Evolutionary conservation across 257 asterid species (phyloP), one percentile per base, ranked within the genome.

Genomic region (Solanum lignicaule): DNA sequence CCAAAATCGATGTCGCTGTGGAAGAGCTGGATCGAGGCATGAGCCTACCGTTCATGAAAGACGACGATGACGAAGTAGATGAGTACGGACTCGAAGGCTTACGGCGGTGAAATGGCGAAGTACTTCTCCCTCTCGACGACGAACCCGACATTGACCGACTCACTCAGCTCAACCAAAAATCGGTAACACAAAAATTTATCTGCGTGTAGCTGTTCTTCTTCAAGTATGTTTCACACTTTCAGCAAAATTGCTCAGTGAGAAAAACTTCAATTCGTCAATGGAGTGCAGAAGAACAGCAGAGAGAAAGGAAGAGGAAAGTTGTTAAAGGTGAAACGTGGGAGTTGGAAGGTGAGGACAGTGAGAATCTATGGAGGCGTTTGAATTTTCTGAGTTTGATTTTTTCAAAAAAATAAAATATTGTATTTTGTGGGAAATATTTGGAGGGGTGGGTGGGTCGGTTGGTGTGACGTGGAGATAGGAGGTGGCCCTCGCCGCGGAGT

Each of bases 41-140:
- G 27, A 93, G 46, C 79, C 94, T 93, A n/a, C 93, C 92, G 89
- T 96, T 97, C 95, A 91, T 90, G 92, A 95, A 43, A 87, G 99
- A 96, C 62, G 99, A 97, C 5, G 99, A 89, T 12, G 99, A 97
- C 55, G 99, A 95, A 3, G 96, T 88, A 3, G 98, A 95, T 2
- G 99, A 97, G 98, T 91, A 93, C 84, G 98, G 98, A 90, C 97
- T 95, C 87, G 96, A 91, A 60, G 97, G 94, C 93, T 93, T 97
- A 52, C 91, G 89, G 89, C 91, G 11, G 48, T 90, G 92, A 87
- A 91, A 93, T 48, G 97, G 98, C 73, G 99, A 93, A 90, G 94
- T 93, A 91, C 98, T 95, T 86, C 98, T 94, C 88, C 98, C 98
- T 90, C 97, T 92, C 11, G 98, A 94, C 35, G 98, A 94, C 58